Percentiles rank a stretch among this genome's conserved stretches.
phyloP scores from a whole-genome alignment of 2,329 filamentous ascomycete species.

The Coniochaeta ligniaria region DNA sequence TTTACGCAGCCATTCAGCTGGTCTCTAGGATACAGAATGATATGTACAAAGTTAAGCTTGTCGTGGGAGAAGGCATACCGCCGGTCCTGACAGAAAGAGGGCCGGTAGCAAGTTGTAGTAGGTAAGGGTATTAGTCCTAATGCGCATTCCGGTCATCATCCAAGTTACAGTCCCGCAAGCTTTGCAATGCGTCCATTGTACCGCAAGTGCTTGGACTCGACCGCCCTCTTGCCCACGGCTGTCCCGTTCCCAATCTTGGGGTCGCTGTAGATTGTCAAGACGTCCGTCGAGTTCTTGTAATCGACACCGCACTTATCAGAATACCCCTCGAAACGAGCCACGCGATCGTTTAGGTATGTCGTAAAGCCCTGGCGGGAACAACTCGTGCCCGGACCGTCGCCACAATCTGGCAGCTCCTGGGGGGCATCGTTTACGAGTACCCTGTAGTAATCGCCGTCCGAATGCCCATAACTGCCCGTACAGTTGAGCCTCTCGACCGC shows the following conservation, averaged over 20 bases:
- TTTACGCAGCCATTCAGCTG: too few relatives aligned
- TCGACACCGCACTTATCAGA: conserved; percentile 29
- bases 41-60: too few relatives aligned
- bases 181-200: background rate
- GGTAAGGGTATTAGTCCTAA: too few relatives aligned
- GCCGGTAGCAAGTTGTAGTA: too few relatives aligned
- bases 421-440: conserved; percentile 35
- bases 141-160: background rate
- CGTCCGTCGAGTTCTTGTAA: conserved; percentile 26
- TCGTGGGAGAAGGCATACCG: too few relatives aligned
- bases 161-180: background rate
- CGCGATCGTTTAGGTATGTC: conserved; percentile 28
- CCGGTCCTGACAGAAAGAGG: too few relatives aligned
- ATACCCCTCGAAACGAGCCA: conserved; percentile 30
- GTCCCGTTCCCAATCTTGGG: conserved; percentile 17
- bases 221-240: conserved; percentile 14
- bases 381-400: conserved; percentile 34
- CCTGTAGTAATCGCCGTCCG: conserved; percentile 42
- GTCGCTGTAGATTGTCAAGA: conserved; percentile 24
- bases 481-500: conserved; percentile 61
- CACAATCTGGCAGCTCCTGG: conserved; percentile 32
- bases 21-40: too few relatives aligned
- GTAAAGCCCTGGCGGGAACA: conserved; percentile 32
- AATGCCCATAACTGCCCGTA: conserved; percentile 44
- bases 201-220: background rate